Evolutionary conservation across 192 early-diverging fungal genomes (phyloP).

Genomic region (Phycomyces nitens): DNA sequence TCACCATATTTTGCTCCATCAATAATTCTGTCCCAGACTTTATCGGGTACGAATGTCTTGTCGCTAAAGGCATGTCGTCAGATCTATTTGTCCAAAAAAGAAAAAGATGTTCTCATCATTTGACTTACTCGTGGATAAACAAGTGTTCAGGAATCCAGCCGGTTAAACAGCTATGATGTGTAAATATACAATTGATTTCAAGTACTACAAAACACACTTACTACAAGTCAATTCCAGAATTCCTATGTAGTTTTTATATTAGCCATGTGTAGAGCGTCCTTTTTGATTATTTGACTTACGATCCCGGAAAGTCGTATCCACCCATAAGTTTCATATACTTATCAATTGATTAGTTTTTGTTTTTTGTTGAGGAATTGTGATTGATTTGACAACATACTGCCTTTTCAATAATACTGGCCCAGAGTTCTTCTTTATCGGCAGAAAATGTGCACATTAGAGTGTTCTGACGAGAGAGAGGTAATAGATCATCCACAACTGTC

Average conservation of each 20-base stretch:
- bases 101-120: background rate
- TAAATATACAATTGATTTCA: too few species aligned
- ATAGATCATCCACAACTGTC: slow-evolving; percentile 79
- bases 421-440: slow-evolving; percentile 66
- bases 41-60: slow-evolving; percentile 25
- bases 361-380: slow-evolving; percentile 3
- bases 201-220: slow-evolving; percentile 24
- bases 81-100: too few species aligned
- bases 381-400: slow-evolving; percentile 48
- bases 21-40: slow-evolving; percentile 72
- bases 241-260: slow-evolving; percentile 45
- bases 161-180: slow-evolving; percentile 61
- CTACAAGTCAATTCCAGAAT: slow-evolving; percentile 90
- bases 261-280: too few species aligned
- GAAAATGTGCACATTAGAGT: slow-evolving; percentile 89
- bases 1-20: slow-evolving; percentile 61
- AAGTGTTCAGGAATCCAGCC: slow-evolving; percentile 94
- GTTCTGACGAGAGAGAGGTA: slow-evolving; percentile 71
- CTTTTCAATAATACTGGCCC: slow-evolving; percentile 89
- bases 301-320: slow-evolving; percentile 92
- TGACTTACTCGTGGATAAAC: slow-evolving; percentile 68
- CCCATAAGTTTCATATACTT: slow-evolving; percentile 93
- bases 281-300: slow-evolving; percentile 51
- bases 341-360: background rate
- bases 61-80: too few species aligned